Conservation (phyloP, 192 early-diverging fungal genomes). For the Backusella westeae region DNA sequence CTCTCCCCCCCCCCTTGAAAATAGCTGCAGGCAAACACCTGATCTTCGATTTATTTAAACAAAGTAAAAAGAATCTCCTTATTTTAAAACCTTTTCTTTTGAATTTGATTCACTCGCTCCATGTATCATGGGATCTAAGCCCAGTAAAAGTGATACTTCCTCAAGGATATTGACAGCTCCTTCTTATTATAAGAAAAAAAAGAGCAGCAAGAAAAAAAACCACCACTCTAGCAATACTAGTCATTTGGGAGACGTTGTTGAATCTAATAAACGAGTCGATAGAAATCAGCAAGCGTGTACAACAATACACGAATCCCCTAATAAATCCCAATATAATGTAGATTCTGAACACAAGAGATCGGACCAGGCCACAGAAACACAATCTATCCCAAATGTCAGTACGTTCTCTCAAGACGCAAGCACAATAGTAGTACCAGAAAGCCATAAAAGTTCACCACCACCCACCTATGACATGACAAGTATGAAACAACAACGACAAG, state of each 20-base stretch:
- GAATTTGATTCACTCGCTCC: conserved; percentile 6
- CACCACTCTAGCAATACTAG: neutral
- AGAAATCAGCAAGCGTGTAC: conserved; percentile 3
- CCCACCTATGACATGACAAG: neutral
- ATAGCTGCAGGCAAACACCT: neutral
- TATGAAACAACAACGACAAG: neutral
- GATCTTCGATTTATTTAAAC: neutral
- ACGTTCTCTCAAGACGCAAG: neutral
- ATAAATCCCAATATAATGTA: conserved; percentile 3
- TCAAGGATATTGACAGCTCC: neutral
- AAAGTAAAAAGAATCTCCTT: neutral
- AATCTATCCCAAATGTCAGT: conserved; percentile 1
- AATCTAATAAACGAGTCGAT: neutral
- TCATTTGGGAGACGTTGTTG: neutral
- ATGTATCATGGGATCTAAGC: conserved; percentile 6
- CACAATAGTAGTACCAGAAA: neutral
- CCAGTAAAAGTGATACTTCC: conserved; percentile 10
- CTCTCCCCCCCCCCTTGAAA: neutral
- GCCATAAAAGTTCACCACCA: neutral
- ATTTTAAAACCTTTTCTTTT: neutral
- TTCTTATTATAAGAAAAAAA: conserved; percentile 1
- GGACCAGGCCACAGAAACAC: neutral
- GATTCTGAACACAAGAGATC: neutral
- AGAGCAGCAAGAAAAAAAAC: neutral
- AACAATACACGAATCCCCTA: neutral